Base-by-base conservation (phyloP, 257 asterid species). In the Datura wrightii region DNA sequence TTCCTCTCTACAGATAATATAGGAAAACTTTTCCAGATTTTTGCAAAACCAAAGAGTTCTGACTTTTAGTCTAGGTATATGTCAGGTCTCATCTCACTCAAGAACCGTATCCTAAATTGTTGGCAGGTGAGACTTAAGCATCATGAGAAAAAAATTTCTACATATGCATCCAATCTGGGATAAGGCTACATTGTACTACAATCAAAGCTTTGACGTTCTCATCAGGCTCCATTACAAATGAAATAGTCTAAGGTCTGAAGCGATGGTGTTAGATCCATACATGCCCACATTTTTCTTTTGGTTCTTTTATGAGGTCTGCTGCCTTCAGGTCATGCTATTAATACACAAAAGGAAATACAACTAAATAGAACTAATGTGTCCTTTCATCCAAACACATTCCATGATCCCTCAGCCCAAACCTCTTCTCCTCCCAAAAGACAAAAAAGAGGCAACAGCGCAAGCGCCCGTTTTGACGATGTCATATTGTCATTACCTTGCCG, bases 11-110 rank as follows among this genome's bases (percentile, higher is more conserved):
- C 74, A 37, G 81, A 76, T 19, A 76, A 50, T 13, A 5, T 24
- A 52, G 81, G 60, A 50, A 34, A 76, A 3, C 13, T 1, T 76
- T 13, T 24, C 81, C 81, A 76, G 60, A 76, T 24, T 13, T 46
- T 50, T 48, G 37, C 81, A 48, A 48, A 24, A 76, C 62, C 62
- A 31, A 76, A 8, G 60, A 50, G 24, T 48, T 48, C 14, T 48
- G 8, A 24, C 60, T 74, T 74, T 13, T 19, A 19, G 80, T 14
- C 24, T 74, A 76, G 81, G 13, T 50, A 76, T 19, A 48, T 76
- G 42, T 24, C 19, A 48, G 81, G 55, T 76, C 81, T 50, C 80
- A 50, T 50, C 81, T 76, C 81, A 76, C 44, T 76, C 60, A 48
- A 24, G 18, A 46, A 24, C 24, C 9, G 4, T 6, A 50, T 8